Base-by-base conservation (phyloP, 2,329 filamentous ascomycete genomes). In the Colletotrichum theobromicola region DNA sequence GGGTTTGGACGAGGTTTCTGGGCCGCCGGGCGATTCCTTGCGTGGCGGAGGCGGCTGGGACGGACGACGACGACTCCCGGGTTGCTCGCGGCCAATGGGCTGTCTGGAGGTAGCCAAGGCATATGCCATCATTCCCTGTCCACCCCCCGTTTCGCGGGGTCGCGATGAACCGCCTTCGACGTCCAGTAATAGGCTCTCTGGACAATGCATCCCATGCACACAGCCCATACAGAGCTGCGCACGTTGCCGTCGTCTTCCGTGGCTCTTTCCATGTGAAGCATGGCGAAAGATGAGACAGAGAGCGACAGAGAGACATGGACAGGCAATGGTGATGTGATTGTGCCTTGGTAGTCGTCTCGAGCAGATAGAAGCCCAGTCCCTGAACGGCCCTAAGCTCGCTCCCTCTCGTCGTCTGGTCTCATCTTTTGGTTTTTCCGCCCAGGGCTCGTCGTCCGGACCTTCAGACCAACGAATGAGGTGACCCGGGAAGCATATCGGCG, bases 341-440 rank as follows among this genome's bases (percentile, higher is more conserved):
- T 50, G 65, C 61, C 34, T 30, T 53, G 21, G 37, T 28, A 30
- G 67, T 60, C 60, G 53, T 53, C 37, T 74, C 67, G 32, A 53
- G 55, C 61, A 50, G 58, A 53, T 58, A 50, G 37, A 15, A 15
- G 24, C 50, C 24, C 34, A 35, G 16, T 62, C 60, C 34, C 35
- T 21, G 60, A 13, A 50, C 42, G 42, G 42, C 42, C 60, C 32
- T 34, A 37, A 24, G 60, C 60, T 65, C 67, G 42, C 53, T 74
- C 71, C 67, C 58, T 73, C 70, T 26, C 26, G 65, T 68, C 65
- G 50, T 66, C 67, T 73, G 57, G 70, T 73, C 65, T 73, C 65
- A 58, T 70, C 46, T 57, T 32, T 65, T 58, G 66, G 30, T 9
- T 4, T 7, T 24, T 21, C 24, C 42, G 42, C 42, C 28, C 30